phyloP scores from a whole-genome alignment of 345 rosid species.

The Boechera stricta region DNA sequence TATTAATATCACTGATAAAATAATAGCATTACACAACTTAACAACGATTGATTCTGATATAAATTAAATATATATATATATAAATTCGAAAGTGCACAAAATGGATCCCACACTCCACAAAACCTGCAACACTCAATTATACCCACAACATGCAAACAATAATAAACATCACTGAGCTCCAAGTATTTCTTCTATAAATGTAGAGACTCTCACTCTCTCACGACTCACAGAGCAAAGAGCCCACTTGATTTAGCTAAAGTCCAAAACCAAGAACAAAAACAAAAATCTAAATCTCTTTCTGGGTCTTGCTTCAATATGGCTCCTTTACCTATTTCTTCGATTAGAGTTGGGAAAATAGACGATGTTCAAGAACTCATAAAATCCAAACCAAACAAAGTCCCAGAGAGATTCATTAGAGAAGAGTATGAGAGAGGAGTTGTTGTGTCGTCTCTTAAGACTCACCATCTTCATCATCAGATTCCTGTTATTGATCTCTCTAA shows the following conservation, averaged over 20 bases:
- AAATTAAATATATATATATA: background rate
- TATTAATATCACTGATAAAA: background rate
- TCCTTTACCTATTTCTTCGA: conserved; percentile 57
- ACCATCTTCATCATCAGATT: conserved; percentile 45
- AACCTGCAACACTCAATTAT: conserved; percentile 40
- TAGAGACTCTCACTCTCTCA: conserved; percentile 35
- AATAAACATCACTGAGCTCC: conserved; percentile 41
- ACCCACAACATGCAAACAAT: conserved; percentile 46
- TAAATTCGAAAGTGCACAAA: conserved; percentile 34
- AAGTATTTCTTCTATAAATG: conserved; percentile 39
- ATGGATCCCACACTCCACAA: conserved; percentile 42
- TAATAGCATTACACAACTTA: conserved; percentile 1
- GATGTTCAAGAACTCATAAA: conserved; percentile 92
- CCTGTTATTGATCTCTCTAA: conserved; percentile 77
- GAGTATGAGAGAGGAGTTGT: conserved; percentile 59
- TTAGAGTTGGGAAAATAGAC: conserved; percentile 79
- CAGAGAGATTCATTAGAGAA: conserved; percentile 78
- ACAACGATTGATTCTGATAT: background rate
- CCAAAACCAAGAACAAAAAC: background rate
- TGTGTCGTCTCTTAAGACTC: conserved; percentile 39
- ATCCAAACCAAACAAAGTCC: conserved; percentile 62
- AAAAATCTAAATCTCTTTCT: conserved; percentile 13
- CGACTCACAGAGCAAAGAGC: conserved; percentile 27
- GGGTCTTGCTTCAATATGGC: conserved; percentile 54
- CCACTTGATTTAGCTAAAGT: conserved; percentile 7